These are phyloP conservation scores for Purshia tridentata DNA, from an alignment of 306 rosid species.

Conservation along the genomic window DNA sequence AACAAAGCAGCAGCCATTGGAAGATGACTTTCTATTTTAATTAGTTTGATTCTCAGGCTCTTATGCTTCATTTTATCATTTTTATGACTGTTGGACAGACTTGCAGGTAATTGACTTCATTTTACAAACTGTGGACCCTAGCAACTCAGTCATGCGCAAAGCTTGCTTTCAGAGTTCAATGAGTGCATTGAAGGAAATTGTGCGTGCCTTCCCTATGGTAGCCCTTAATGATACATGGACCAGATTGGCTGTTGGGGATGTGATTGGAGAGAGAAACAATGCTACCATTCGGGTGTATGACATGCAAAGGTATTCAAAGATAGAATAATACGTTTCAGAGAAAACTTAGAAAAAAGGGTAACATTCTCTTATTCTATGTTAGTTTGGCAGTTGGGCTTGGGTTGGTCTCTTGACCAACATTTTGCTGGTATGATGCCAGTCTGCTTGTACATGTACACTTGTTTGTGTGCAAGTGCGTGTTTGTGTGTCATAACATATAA, in stretches of 20 bases:
- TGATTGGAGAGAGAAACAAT: conserved; percentile 64
- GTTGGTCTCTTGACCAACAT: conserved; percentile 5
- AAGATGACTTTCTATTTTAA: background rate
- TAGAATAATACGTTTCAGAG: background rate
- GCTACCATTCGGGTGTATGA: conserved; percentile 83
- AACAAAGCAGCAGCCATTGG: too few relatives aligned
- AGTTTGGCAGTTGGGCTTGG: conserved; percentile 1
- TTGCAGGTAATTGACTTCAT: conserved; percentile 88
- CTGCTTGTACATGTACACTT: background rate
- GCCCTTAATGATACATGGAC: conserved; percentile 89
- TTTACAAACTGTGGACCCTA: conserved; percentile 88
- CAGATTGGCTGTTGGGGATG: conserved; percentile 92
- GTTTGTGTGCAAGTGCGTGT: background rate
- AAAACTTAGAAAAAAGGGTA: background rate
- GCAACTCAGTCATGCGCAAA: conserved; percentile 94
- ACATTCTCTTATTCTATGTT: background rate
- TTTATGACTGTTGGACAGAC: conserved; percentile 54
- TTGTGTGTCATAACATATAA: background rate
- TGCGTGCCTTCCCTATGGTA: conserved; percentile 84
- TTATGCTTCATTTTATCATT: conserved; percentile 6
- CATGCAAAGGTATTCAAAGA: conserved; percentile 74
- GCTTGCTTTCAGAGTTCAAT: conserved; percentile 84
- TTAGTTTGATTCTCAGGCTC: conserved; percentile 1
- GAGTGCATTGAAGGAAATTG: conserved; percentile 85
- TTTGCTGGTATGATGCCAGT: background rate